Base-by-base conservation (phyloP, 75 land plant species). In the Sequoia sempervirens region DNA sequence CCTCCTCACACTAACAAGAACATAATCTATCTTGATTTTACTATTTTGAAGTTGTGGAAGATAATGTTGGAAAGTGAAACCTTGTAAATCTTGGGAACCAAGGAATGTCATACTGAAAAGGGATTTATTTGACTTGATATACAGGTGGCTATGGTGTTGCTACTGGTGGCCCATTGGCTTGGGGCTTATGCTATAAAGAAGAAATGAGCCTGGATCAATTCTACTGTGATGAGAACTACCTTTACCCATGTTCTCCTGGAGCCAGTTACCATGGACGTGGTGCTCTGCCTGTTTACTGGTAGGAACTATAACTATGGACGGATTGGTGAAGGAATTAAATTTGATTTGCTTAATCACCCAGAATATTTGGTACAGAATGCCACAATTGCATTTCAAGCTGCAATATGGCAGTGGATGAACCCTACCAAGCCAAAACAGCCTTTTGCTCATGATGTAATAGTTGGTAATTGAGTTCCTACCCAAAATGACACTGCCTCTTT, bases 291-390 rank as follows among this genome's bases (percentile, higher is more conserved):
- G 38, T 92, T 18, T 89, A 91, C 86, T 92, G 93, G 93, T 92
- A 96, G 98, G 97, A 96, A 96, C 92, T 92, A 83, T 90, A 96
- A 96, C 90, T 96, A 96, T 84, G 92, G 97, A 75, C 30, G 80
- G 15, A 79, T 84, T 53, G 95, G 95, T 0, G 88, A 91, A n/a
- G 89, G 79, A 7, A n/a, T 96, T 23, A 95, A 94, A 86, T 73
- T 86, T 17, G 92, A 96, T 85, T 74, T 95, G n/a, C 58, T 96
- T 82, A 84, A 89, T 85, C 90, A 92, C 75, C 97, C 97, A 61
- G 99, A 95, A 15, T 84, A 89, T 74, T 37, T 96, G 54, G 87
- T 89, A 52, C 81, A 89, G 61, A 94, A 96, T 80, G 99, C 97
- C 2, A 91, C 97, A 41, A 20, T 90, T 15, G 97, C 94, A 28